Evolutionary conservation across 2,329 filamentous ascomycete genomes (phyloP), one percentile per base, ranked within the genome.

Genomic region (Ophiostoma ulmi): DNA sequence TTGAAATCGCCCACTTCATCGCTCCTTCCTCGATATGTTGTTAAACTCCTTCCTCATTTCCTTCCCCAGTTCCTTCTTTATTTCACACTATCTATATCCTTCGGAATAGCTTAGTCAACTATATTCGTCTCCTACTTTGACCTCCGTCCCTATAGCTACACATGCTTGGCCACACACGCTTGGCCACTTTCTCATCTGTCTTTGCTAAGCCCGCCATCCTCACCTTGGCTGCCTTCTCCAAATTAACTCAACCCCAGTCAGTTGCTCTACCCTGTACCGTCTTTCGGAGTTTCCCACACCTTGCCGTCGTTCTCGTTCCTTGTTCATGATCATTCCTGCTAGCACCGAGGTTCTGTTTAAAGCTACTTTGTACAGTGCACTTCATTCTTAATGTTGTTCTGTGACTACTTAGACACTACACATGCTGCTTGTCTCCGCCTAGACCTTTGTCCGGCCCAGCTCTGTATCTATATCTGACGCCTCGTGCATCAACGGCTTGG

Each of bases 211-310:
- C 41, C 41, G 5, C 17, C 52, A 26, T 13, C 26, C 17, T 35
- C 17, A 20, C 22, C 26, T 61, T 61, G 26, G 52, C 17, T 22
- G 8, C 26, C 52, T 31, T 26, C 13, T 26, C 13, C n/a, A 17
- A 26, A 58, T 26, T 6, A 10, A 26, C n/a, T 26, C 44, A 52
- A 35, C 26, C 11, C 26, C 26, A 63, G 11, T 52, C 66, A 20
- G 22, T 48, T 39, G 22, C 69, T 55, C 66, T 41, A 65, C 70
- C 17, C 31, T 58, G 14, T 36, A 26, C 36, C 67, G 70, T 69
- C 70, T 71, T 26, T 61, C 67, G 67, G 63, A 69, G 61, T 38
- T 67, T 55, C 61, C 44, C 22, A 44, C 31, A 26, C 22, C n/a
- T 22, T 11, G 48, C 69, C n/a, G 52, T 58, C 41, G 22, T 41